Evolutionary conservation across 202 grass and related monocot species (phyloP), one percentile per base, ranked within the genome.

Genomic region (Hordeum pubiflorum): DNA sequence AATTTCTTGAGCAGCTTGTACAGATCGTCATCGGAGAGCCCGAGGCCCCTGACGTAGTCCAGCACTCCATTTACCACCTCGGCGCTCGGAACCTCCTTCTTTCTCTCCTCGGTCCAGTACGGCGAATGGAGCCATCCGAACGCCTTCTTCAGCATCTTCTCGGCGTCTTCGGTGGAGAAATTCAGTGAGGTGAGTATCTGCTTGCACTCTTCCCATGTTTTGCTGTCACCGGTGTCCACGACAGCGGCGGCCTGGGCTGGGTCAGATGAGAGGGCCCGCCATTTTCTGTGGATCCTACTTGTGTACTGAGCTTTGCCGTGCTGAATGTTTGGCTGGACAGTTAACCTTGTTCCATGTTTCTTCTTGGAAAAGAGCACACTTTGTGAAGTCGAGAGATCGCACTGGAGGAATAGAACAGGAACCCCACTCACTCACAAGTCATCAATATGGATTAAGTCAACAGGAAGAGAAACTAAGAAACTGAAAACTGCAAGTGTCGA

Each of bases 1-100:
- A 98, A 95, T 32, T 98, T 98, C 87, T 91, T 98, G 21, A 98
- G 85, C 60, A 98, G 74, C 79, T 94, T 98, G 76, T 86, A 39
- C 50, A 94, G 86, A 54, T 98, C 90, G 9, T 89, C 88, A 2
- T 94, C 82, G 2, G 88, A 93, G 64, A 95, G 88, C 10, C 92
- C 90, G 0, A 98, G 88, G 6, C 70, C 81, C 72, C 79, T 91
- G 26, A 95, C 79, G 39, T 93, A 93, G 38, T 91, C 57, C 69
- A 95, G 11, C 23, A 90, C 78, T 64, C 82, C 44, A 26, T 3
- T 83, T 29, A 95, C n/a, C 13, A 69, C 79, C 81, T 95, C 81
- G 10, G 41, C 68, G 39, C 71, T 85, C 1, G 96, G 96, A 57
- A 86, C 79, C 79, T 90, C 87, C 23, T 84, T 85, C 18, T 61